Evolutionary conservation across 164 flowering plant genomes (phyloP), one percentile per base, ranked within the genome.

Genomic region (Liriodendron chinense): DNA sequence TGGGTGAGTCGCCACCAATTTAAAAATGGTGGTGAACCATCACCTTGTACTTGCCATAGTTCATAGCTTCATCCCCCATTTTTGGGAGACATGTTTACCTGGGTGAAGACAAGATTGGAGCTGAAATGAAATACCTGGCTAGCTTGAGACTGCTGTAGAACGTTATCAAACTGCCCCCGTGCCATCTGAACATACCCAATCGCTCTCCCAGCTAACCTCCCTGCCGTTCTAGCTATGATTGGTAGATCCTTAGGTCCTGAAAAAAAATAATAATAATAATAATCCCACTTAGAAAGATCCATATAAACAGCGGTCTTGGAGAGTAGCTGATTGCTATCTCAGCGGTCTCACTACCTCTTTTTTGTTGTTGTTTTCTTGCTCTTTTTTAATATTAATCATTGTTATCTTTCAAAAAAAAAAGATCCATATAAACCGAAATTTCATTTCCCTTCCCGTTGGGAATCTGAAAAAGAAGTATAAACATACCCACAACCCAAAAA

Each of bases 211-310:
- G 92, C 89, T 48, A 92, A 78, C 77, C 92, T 85, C 21, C 99
- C 99, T 0, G 89, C 93, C 26, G 91, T 87, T 86, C 97, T 89
- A 1, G 97, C 93, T 23, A 96, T 88, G 8, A 75, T 68, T 1
- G 98, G 98, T 3, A 96, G 88, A 79, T 96, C 99, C 84, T 94
- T 94, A 7, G 98, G 93, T 2, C 99, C 99, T 95, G 79, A 28
- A 70, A 70, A 43, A 68, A 74, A 13, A 53, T 8, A 53, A 16
- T 8, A 53, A 12, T 8, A 53, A 53, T 1, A 28, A 28, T 1
- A 34, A 34, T 34, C 7, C 43, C 43, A 34, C 0, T 7, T 34
- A 34, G 43, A 34, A 34, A 53, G 16, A 53, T 53, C 18, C 18
- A 53, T 53, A 16, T 16, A 53, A 53, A 53, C 59, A 53, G n/a